Conservation (phyloP, 352 stramenopile species). For the Phytophthora sp. region DNA sequence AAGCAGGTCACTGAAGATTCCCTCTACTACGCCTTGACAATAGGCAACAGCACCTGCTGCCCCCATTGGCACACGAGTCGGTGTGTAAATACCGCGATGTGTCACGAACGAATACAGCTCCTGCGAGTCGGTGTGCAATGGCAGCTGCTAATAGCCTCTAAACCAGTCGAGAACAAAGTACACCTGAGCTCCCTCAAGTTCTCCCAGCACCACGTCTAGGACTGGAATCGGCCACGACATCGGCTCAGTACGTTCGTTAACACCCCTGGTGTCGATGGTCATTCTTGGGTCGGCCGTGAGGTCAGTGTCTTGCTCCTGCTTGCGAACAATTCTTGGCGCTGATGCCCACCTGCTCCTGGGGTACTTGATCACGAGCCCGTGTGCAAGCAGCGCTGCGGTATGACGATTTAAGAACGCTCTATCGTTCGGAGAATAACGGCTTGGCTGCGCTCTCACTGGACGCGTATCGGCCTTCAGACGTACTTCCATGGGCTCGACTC, state of each 20-base stretch:
- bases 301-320: no score
- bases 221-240: no score
- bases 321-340: no score
- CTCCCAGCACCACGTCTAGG: conserved; percentile 14
- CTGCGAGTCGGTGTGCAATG: conserved; percentile 23
- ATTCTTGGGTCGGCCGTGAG: conserved; percentile 25
- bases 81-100: conserved; percentile 30
- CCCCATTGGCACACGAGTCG: conserved; percentile 28
- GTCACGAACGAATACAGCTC: conserved; percentile 32
- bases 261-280: conserved; percentile 28
- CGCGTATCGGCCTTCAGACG: conserved; percentile 1
- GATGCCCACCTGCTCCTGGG: no score
- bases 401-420: no score
- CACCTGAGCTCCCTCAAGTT: conserved; percentile 15
- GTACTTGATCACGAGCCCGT: no score
- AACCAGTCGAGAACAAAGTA: conserved; percentile 40
- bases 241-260: conserved; percentile 28
- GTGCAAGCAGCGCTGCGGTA: no score
- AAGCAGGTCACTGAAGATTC: conserved; percentile 25
- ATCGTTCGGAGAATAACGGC: conserved; percentile 15
- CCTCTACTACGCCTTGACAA: conserved; percentile 28
- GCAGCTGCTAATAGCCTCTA: conserved; percentile 34
- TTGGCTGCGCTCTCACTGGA: neutral
- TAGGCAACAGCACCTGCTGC: conserved; percentile 27
- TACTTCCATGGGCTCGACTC: conserved; percentile 19